A percentile compares a stretch with the other conserved stretches of the same genome.
These are phyloP conservation scores for Parasarocladium wereldwijsianum DNA, from an alignment of 2,329 filamentous ascomycete species.

Conservation along the genomic window DNA sequence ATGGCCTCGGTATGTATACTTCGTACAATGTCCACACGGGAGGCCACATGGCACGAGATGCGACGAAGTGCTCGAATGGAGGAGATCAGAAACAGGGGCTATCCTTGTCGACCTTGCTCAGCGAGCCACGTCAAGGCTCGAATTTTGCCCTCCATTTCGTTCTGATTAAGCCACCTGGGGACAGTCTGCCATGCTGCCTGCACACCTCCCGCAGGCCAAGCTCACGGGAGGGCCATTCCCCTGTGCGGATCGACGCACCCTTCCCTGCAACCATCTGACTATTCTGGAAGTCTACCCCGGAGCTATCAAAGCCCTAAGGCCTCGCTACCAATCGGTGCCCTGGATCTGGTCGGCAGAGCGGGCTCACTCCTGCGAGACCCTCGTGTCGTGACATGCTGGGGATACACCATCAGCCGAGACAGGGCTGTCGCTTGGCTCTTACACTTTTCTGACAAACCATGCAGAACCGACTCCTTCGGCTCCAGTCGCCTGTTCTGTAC, in stretches of 20 bases:
- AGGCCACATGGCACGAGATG: slow-evolving; percentile 1
- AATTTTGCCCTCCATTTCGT: not conserved
- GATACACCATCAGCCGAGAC: slow-evolving; percentile 5
- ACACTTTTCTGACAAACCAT: slow-evolving; percentile 4
- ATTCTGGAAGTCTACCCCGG: slow-evolving; percentile 4
- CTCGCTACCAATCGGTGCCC: slow-evolving; percentile 3
- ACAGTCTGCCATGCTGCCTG: slow-evolving; percentile 1
- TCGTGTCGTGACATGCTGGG: not conserved
- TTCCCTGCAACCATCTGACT: slow-evolving; percentile 4
- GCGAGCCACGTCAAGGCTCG: not conserved
- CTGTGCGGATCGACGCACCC: slow-evolving; percentile 4
- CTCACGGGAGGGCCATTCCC: slow-evolving; percentile 3
- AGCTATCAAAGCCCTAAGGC: slow-evolving; percentile 2
- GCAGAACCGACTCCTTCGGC: too few relatives aligned
- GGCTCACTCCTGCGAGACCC: slow-evolving; percentile 1
- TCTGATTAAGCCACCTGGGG: not conserved
- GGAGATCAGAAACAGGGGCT: not conserved
- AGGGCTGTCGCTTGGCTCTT: slow-evolving; percentile 2
- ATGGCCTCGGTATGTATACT: too few relatives aligned
- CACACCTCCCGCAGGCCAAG: not conserved
- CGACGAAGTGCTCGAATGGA: slow-evolving; percentile 3
- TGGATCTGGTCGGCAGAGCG: slow-evolving; percentile 4
- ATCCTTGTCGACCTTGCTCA: too few relatives aligned
- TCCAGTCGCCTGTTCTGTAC: too few relatives aligned
- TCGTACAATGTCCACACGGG: not conserved